phyloP scores from a whole-genome alignment of 2,329 filamentous ascomycete genomes.

The Aspergillus sp. region DNA sequence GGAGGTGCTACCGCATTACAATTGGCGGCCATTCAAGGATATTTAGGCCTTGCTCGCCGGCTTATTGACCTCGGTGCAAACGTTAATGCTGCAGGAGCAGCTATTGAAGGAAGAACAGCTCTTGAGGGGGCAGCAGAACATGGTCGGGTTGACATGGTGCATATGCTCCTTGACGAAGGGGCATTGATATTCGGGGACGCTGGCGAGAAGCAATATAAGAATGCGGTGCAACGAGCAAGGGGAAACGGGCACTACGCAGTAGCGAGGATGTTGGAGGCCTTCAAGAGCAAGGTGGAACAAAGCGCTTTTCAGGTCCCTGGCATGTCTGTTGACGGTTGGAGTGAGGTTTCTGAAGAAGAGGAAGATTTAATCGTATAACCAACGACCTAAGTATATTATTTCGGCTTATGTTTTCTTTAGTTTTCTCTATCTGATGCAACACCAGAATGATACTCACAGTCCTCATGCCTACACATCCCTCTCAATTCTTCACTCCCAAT shows the following conservation, averaged over 20 bases:
- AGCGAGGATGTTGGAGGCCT: not conserved
- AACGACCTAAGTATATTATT: too few relatives aligned
- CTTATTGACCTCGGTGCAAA: not conserved
- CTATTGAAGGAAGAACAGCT: not conserved
- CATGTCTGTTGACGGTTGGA: too few relatives aligned
- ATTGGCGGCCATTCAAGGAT: not conserved
- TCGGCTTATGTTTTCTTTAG: too few relatives aligned
- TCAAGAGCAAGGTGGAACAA: too few relatives aligned
- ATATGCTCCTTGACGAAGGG: not conserved
- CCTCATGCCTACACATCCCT: too few relatives aligned
- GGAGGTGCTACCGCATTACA: not conserved
- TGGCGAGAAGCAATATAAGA: not conserved
- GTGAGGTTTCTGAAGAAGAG: too few relatives aligned
- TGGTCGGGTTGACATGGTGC: not conserved
- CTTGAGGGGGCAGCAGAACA: not conserved
- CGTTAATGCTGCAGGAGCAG: not conserved
- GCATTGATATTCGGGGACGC: not conserved
- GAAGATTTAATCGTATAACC: too few relatives aligned
- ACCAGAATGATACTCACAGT: too few relatives aligned
- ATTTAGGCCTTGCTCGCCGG: not conserved
- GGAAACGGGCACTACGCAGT: not conserved
- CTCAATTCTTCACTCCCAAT: too few relatives aligned
- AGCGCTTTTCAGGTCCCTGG: too few relatives aligned
- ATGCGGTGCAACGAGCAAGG: fast-evolving
- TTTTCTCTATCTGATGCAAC: too few relatives aligned